phyloP scores from a whole-genome alignment of 2,329 filamentous ascomycete species.

The Emergomyces orientalis region DNA sequence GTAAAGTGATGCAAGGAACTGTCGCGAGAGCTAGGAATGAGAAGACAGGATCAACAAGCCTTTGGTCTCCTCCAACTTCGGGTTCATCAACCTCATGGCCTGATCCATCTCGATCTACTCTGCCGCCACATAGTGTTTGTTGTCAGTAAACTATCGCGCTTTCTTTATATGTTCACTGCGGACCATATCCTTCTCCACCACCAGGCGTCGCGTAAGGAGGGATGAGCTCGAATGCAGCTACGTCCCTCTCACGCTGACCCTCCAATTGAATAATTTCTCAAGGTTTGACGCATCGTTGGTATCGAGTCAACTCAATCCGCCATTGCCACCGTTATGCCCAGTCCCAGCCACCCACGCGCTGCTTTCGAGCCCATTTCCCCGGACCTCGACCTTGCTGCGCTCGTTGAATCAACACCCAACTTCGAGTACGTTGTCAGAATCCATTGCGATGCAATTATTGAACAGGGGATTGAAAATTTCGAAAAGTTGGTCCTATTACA shows the following conservation, averaged over 20 bases:
- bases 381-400: slow-evolving; percentile 63
- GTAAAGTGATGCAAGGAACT: no score
- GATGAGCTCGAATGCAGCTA: not conserved
- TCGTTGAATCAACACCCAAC: slow-evolving; percentile 72
- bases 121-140: not conserved
- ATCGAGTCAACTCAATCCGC: not conserved
- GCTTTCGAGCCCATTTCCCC: slow-evolving; percentile 88
- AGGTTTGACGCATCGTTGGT: not conserved
- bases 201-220: not conserved
- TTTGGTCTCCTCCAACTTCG: not conserved
- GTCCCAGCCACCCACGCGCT: slow-evolving; percentile 62
- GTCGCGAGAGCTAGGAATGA: not conserved
- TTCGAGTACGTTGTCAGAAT: slow-evolving; percentile 82
- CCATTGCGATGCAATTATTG: slow-evolving; percentile 65
- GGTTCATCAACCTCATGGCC: not conserved
- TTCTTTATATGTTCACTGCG: not conserved
- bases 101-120: not conserved
- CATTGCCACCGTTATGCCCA: slow-evolving; percentile 54
- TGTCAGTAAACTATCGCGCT: not conserved
- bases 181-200: not conserved
- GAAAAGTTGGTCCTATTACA: slow-evolving; percentile 76
- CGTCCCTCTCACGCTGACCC: not conserved
- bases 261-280: not conserved
- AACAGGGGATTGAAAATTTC: slow-evolving; percentile 67
- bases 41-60: not conserved